Evolutionary conservation across 495 filamentous ascomycete species (phyloP), one percentile per base, ranked within the genome.

Genomic region (Cryomyces antarcticus): DNA sequence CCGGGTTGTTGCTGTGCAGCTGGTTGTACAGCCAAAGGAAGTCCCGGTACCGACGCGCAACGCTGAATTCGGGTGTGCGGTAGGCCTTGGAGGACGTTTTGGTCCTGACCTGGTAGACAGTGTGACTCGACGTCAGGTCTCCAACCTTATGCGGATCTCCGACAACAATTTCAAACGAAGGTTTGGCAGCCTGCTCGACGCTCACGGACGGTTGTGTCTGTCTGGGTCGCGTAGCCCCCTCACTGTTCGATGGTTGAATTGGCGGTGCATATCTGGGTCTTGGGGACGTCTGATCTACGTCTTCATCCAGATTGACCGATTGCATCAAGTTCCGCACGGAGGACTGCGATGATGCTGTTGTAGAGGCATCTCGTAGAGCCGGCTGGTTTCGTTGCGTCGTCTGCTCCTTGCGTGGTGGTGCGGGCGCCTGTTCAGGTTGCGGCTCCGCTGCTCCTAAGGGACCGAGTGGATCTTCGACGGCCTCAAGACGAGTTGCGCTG

Each of bases 31-130:
- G 77, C 89, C 89, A 97, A 33, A 96, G 64, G 56, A 97, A 96
- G 62, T 97, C 89, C 38, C 89, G 76, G 63, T 95, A 97, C 46
- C 89, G 75, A 46, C 89, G 75, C 50, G 79, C 87, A 46, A 97
- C 89, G 17, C 79, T 74, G 48, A 97, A 97, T 54, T 94, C 85
- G 29, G 78, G 69, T 47, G 82, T 78, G 49, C 79, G 80, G 58
- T 95, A 97, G 31, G 84, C 89, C 63, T 94, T 96, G 3, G 92
- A 96, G 5, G 85, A 79, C 24, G 89, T 97, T 82, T 92, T 89
- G 30, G 89, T 97, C 54, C 79, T 68, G 36, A 97, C 88, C 49
- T 85, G 81, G 60, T 97, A 97, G 24, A 94, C 92, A 52, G 89
- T 97, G 61, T 97, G 89, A 48, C 86, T 93, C 54, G 81, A 93